Evolutionary conservation across 2,329 filamentous ascomycete genomes (phyloP).

Genomic region (Didymellaceae sp.): DNA sequence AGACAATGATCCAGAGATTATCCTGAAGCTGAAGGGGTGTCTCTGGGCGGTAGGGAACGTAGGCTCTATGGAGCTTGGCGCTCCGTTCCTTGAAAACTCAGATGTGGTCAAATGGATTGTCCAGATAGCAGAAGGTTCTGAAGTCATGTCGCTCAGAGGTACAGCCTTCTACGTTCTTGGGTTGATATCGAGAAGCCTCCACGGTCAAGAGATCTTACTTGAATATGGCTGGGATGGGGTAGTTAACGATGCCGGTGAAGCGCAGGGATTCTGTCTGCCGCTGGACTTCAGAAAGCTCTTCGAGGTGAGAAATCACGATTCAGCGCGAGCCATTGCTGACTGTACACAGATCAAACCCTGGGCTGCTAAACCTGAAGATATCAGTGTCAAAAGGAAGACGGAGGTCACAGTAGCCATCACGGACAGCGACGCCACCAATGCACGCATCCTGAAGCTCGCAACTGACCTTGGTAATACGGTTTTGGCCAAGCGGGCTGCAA

Average conservation of each 20-base stretch:
- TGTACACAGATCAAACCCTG: slow-evolving; percentile 47
- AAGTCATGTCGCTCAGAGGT: slow-evolving; percentile 90
- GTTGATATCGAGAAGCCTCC: slow-evolving; percentile 86
- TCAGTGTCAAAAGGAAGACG: slow-evolving; percentile 40
- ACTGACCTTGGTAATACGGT: slow-evolving; percentile 93
- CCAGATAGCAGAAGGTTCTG: slow-evolving; percentile 83
- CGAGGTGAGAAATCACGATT: slow-evolving; percentile 58
- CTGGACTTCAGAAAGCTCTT: slow-evolving; percentile 79
- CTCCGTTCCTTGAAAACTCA: slow-evolving; percentile 87
- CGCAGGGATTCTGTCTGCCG: slow-evolving; percentile 87
- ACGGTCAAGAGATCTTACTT: slow-evolving; percentile 88
- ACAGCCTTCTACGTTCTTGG: slow-evolving; percentile 97
- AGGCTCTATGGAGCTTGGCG: slow-evolving; percentile 95
- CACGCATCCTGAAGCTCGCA: slow-evolving; percentile 81
- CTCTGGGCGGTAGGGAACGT: slow-evolving; percentile 98
- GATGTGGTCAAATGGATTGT: slow-evolving; percentile 90
- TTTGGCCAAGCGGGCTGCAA: slow-evolving; percentile 83
- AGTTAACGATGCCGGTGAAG: slow-evolving; percentile 80
- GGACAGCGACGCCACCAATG: slow-evolving; percentile 67
- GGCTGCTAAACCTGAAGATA: slow-evolving; percentile 38
- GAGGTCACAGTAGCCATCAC: slow-evolving; percentile 64
- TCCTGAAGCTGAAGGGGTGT: slow-evolving; percentile 94
- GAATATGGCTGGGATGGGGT: slow-evolving; percentile 94
- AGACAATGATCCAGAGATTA: slow-evolving; percentile 80
- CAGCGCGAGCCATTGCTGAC: slow-evolving; percentile 23